Evolutionary conservation across 176 grass and related monocot genomes (phyloP), one percentile per base, ranked within the genome.

Genomic region (Tuctoria greenei): DNA sequence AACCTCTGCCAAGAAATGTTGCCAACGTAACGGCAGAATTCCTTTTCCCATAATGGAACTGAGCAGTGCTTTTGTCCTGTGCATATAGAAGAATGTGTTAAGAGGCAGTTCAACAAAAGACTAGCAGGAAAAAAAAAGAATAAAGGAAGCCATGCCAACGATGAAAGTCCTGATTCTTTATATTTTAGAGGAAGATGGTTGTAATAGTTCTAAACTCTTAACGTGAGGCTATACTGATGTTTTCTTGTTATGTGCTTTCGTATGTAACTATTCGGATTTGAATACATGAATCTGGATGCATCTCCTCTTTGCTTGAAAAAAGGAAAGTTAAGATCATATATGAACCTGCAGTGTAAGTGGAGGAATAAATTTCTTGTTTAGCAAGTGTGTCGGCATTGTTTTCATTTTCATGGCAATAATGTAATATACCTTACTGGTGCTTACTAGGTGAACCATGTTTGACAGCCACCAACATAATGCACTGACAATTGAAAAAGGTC

Each of bases 1-100:
- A 91, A 82, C 21, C 38, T 84, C 47, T 78, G 45, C 89, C 85
- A 91, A 23, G 85, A 71, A 78, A 87, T 84, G 21, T 40, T 23
- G 0, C 85, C 79, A 64, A 87, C 67, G 43, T 69, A 55, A 57
- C 20, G 78, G 77, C 85, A 91, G 17, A 91, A 91, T 38, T 87
- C 85, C 67, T 74, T 87, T 72, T 91, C 81, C 85, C 89, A 91
- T 71, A 91, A 57, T 41, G 85, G 89, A 47, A 84, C 67, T 43
- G 62, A 60, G 52, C 23, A 71, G 11, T 77, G 4, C 10, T 55
- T 23, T 16, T 83, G 42, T 66, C 38, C 84, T 87, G 67, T 7
- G 23, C 31, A 74, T 41, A 80, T 2, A 47, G 21, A 3, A 46
- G 39, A 46, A 24, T 40, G 69, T 47, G 80, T 40, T 7, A 77